Base-by-base conservation (phyloP, 805 yeast genomes). In the Ogataea ramenticola region DNA sequence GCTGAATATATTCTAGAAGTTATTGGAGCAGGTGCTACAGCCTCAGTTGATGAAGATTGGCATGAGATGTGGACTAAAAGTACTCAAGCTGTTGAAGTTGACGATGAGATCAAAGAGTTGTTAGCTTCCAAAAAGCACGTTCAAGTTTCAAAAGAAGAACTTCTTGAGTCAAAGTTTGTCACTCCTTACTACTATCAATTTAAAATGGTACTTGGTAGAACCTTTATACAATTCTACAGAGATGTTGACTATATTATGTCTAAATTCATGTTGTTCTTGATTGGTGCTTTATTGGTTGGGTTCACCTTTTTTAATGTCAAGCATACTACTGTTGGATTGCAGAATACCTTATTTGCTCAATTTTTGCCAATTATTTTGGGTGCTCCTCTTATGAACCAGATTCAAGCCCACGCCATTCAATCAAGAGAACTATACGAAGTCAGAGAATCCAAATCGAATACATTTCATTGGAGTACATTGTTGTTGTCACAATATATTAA, bases 11-110 rank as follows among this genome's bases (percentile, higher is more conserved):
- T 82, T 63, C 65, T 83, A 52, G 80, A 80, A 48, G 77, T 78
- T 46, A 80, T 85, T 60, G 91, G 91, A 46, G 90, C 91, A 30
- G 90, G 87, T 58, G 88, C 91, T 3, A 82, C 86, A 26, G 82
- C 87, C 3, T 55, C 66, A 43, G 76, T 73, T 16, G 54, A 62
- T 30, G 72, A 71, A 40, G 80, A 85, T 60, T 85, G 86, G 80
- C 68, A 69, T 58, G 77, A 79, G 9, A 67, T 75, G 10, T 85
- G 93, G 93, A 49, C 49, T 7, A 62, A 60, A 15, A 55, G 64
- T 26, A 45, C 47, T 2, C 61, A 64, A 41, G 65, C 42, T 45
- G 43, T 42, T 3, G 48, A 47, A 3, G 58, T 60, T 35, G 54
- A 61, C 15, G 39, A 46, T 1, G 64, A 62, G 39, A 58, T 71